phyloP scores from a whole-genome alignment of 2,329 filamentous ascomycete genomes.

The Elsinoe fawcettii region DNA sequence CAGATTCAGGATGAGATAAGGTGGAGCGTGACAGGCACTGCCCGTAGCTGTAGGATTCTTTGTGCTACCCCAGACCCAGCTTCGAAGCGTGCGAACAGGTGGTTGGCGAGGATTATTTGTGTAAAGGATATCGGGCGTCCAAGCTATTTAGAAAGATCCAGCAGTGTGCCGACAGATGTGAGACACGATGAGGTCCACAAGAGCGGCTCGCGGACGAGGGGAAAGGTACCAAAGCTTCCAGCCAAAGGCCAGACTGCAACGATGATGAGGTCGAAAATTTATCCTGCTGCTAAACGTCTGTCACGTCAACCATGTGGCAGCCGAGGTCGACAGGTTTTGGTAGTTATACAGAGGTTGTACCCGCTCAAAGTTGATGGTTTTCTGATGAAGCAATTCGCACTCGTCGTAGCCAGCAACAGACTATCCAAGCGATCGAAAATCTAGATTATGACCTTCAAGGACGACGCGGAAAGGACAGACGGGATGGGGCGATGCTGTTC shows the following conservation, averaged over 20 bases:
- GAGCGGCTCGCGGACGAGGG: not conserved
- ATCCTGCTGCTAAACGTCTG: not conserved
- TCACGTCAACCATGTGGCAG: not conserved
- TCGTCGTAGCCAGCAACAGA: not conserved
- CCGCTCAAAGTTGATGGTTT: not conserved
- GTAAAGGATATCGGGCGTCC: not conserved
- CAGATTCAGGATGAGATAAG: not conserved
- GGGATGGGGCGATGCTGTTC: not conserved
- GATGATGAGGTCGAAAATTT: not conserved
- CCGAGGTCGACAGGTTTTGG: not conserved
- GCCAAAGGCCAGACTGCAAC: not conserved
- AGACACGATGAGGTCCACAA: conserved; percentile 7
- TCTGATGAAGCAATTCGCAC: not conserved
- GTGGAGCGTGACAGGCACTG: not conserved
- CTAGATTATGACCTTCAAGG: not conserved
- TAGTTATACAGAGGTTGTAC: not conserved
- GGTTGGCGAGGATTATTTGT: conserved; percentile 5
- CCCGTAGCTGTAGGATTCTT: not conserved
- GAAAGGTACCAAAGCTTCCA: not conserved
- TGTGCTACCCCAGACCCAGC: not conserved
- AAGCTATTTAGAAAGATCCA: not conserved
- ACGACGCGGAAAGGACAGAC: not conserved
- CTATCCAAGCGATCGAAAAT: not conserved
- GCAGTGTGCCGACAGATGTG: not conserved
- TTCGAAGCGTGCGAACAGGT: not conserved